phyloP scores from a whole-genome alignment of 441 rosid genomes.

The Viola pubescens region DNA sequence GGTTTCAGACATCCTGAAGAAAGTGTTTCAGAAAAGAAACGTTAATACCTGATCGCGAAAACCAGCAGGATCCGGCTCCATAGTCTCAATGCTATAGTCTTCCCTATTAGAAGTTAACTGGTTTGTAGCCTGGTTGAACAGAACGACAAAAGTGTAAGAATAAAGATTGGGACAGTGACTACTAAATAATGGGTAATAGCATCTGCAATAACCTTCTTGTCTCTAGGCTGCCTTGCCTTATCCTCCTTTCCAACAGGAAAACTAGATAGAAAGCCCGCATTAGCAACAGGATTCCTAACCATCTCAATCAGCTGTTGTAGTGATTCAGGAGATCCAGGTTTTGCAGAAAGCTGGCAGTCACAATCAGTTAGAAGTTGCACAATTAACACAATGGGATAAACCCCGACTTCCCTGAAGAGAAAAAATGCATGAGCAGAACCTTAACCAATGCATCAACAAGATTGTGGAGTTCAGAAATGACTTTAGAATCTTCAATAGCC shows the following conservation, averaged over 20 bases:
- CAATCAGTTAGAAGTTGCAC: constrained; percentile 13
- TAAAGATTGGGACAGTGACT: not conserved
- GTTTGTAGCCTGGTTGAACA: constrained; percentile 41
- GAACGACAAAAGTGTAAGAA: constrained; percentile 18
- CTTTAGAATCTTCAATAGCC: constrained; percentile 69
- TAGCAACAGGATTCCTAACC: constrained; percentile 61
- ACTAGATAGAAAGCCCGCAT: constrained; percentile 32
- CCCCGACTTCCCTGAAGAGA: not conserved
- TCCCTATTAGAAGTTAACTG: constrained; percentile 41
- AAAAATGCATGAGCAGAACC: constrained; percentile 34
- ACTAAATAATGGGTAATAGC: not conserved
- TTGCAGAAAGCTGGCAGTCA: constrained; percentile 60
- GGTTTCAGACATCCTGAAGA: too few relatives aligned
- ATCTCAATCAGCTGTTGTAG: constrained; percentile 79
- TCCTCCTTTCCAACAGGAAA: constrained; percentile 55
- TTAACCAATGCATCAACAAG: constrained; percentile 91
- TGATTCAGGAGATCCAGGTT: constrained; percentile 76
- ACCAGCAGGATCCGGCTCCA: constrained; percentile 77
- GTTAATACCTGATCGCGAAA: constrained; percentile 62
- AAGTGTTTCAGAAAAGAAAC: too few relatives aligned
- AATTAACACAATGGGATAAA: not conserved
- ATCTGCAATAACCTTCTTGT: constrained; percentile 52
- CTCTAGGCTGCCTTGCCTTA: constrained; percentile 52
- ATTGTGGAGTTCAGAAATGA: constrained; percentile 90
- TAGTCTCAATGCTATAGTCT: constrained; percentile 45